A percentile compares a stretch with the other conserved stretches of the same genome.
These are phyloP conservation scores for Babesia bovis DNA, from an alignment of 169 alveolate genomes.

Conservation along the genomic window DNA sequence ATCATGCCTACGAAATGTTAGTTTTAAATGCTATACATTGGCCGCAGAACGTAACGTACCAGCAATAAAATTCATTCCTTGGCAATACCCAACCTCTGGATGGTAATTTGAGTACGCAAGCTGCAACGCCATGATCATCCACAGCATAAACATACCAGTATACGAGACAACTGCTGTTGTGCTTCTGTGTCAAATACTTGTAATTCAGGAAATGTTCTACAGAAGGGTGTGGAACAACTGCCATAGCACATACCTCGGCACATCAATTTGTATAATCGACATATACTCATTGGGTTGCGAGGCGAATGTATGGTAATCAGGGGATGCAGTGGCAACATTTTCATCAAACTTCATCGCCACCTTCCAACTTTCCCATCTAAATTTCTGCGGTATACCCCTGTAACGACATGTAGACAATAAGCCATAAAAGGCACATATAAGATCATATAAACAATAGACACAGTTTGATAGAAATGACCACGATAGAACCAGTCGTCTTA, in stretches of 20 bases:
- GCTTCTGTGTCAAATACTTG: slow-evolving; percentile 45
- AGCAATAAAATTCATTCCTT: slow-evolving; percentile 90
- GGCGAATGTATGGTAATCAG: slow-evolving; percentile 32
- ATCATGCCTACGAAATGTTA: slow-evolving; percentile 44
- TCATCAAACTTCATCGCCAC: slow-evolving; percentile 58
- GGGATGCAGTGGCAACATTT: slow-evolving; percentile 5
- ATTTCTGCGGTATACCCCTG: slow-evolving; percentile 78
- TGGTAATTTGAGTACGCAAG: slow-evolving; percentile 58
- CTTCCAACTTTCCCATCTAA: slow-evolving; percentile 76
- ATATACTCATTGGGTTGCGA: slow-evolving; percentile 44
- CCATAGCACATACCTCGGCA: slow-evolving; percentile 45
- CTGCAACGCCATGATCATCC: slow-evolving; percentile 1
- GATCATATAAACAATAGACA: too few species aligned
- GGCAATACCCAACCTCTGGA: slow-evolving; percentile 85
- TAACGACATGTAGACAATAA: too few species aligned
- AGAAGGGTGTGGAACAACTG: background rate
- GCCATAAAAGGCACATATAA: too few species aligned
- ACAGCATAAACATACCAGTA: slow-evolving; percentile 28
- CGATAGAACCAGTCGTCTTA: too few species aligned
- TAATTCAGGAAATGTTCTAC: slow-evolving; percentile 66
- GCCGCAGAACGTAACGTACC: slow-evolving; percentile 41
- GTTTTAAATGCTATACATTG: background rate
- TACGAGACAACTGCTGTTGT: slow-evolving; percentile 64
- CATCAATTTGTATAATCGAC: slow-evolving; percentile 60
- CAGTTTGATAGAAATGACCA: too few species aligned